phyloP scores from a whole-genome alignment of 2,329 filamentous ascomycete species.

The Colletotrichum acutatum region DNA sequence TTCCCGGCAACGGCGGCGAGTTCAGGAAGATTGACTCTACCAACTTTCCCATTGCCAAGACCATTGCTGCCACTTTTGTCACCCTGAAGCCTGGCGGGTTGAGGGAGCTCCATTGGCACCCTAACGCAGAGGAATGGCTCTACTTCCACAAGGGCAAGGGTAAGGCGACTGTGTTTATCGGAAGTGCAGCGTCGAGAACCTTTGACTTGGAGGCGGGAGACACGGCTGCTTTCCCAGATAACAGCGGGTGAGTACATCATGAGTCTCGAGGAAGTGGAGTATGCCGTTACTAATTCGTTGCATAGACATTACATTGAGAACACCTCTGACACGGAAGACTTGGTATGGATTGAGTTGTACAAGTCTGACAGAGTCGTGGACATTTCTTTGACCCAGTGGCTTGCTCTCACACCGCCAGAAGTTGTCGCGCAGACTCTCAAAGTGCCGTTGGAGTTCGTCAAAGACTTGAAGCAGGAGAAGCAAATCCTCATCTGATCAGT shows the following conservation, averaged over 20 bases:
- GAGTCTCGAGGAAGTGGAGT: not conserved
- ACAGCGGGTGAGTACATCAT: slow-evolving; percentile 57
- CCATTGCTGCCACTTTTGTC: slow-evolving; percentile 73
- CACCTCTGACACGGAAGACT: slow-evolving; percentile 69
- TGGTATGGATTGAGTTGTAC: slow-evolving; percentile 77
- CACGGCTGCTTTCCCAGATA: slow-evolving; percentile 75
- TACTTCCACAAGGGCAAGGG: slow-evolving; percentile 74
- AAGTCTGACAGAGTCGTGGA: slow-evolving; percentile 75
- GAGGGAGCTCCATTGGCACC: slow-evolving; percentile 77
- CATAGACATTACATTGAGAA: slow-evolving; percentile 76
- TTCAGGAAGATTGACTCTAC: slow-evolving; percentile 74
- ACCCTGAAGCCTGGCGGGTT: slow-evolving; percentile 71
- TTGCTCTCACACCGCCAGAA: slow-evolving; percentile 73
- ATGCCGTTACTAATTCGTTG: not conserved
- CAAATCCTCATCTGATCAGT: slow-evolving; percentile 58
- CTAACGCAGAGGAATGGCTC: slow-evolving; percentile 77
- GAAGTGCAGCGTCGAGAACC: slow-evolving; percentile 68
- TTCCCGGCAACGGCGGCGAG: slow-evolving; percentile 70
- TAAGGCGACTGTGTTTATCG: slow-evolving; percentile 73
- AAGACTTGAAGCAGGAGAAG: slow-evolving; percentile 72
- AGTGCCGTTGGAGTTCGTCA: slow-evolving; percentile 65
- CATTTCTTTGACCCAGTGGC: slow-evolving; percentile 75
- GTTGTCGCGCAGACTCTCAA: slow-evolving; percentile 71
- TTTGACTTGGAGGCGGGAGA: slow-evolving; percentile 77
- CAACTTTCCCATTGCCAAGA: slow-evolving; percentile 74